Evolutionary conservation across 441 rosid species (phyloP), one percentile per base, ranked within the genome.

Genomic region (Breynia disticha): DNA sequence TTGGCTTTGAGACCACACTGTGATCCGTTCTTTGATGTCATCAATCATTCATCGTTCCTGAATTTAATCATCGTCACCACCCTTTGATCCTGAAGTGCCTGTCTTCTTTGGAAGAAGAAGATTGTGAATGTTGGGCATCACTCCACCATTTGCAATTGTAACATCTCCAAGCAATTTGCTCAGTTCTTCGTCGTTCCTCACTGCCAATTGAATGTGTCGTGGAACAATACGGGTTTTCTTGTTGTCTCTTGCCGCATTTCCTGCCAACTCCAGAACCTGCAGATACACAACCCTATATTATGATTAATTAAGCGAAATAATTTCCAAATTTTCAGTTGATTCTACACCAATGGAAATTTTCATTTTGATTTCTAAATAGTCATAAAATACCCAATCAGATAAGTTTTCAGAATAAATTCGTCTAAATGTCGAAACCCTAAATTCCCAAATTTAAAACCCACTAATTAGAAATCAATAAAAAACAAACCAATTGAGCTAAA

Each of bases 41-140:
- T 28, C 35, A 28, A 28, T 28, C 35, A 28, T 28, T n/a, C 35
- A 28, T 28, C 35, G 1, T 28, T 9, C 1, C 8, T 3, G 35
- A 0, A 9, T 28, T 28, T 28, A 28, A 5, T 28, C 94, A 2
- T 78, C 93, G 32, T 59, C 87, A 11, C 64, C 48, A 3, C 81
- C 72, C 81, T 89, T 86, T 1, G 95, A 72, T 4, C 35, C 35
- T 28, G 80, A 78, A 50, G 84, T 55, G 8, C 94, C 95, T 1
- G 90, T 15, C 80, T 90, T 90, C 75, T 86, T 90, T 1, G 95
- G 97, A 32, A 86, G 81, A 28, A 86, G 87, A 16, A 84, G 94
- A 65, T 82, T 84, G 81, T 90, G 97, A 70, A 90, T 87, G 72
- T 90, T 90, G 1, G 95, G 97, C 96, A 86, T 84, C 58, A 90